Conservation (phyloP, 1,139 yeast genomes). For the Pneumocystis oryctolagi region DNA sequence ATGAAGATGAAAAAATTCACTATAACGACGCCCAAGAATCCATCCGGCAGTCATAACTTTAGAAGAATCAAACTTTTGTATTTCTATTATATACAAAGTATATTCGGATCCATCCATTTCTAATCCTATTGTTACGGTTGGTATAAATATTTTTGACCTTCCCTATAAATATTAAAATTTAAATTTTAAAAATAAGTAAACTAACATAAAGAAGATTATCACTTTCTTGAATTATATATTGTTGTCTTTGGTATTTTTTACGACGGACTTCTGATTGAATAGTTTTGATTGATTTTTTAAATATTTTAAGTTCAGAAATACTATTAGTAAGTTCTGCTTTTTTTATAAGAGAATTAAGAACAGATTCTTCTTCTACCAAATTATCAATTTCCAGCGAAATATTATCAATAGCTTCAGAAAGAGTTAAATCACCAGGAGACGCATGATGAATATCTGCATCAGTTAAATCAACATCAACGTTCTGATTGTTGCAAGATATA, state of each 20-base stretch:
- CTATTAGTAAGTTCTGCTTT: conserved; percentile 77
- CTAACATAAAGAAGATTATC: conserved; percentile 64
- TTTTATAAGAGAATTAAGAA: conserved; percentile 48
- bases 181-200: conserved; percentile 20
- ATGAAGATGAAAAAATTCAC: conserved; percentile 64
- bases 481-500: not conserved
- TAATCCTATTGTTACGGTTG: conserved; percentile 41
- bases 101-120: conserved; percentile 45
- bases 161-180: conserved; percentile 12
- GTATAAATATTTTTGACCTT: conserved; percentile 45
- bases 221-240: conserved; percentile 64
- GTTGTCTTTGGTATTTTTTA: conserved; percentile 62
- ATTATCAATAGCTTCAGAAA: conserved; percentile 49
- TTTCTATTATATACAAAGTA: conserved; percentile 61
- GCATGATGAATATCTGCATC: conserved; percentile 29
- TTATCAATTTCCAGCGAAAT: conserved; percentile 44
- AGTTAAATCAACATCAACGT: conserved; percentile 2
- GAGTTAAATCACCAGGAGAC: conserved; percentile 53
- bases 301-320: conserved; percentile 46
- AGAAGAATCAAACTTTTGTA: conserved; percentile 39
- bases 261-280: conserved; percentile 52
- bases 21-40: conserved; percentile 73
- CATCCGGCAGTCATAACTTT: conserved; percentile 40
- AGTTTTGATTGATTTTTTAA: conserved; percentile 49
- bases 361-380: conserved; percentile 38